Percentiles rank a stretch among this genome's conserved stretches.
These are phyloP conservation scores for Coemansia sp. DNA, from an alignment of 192 early-diverging fungal species.

Conservation along the genomic window DNA sequence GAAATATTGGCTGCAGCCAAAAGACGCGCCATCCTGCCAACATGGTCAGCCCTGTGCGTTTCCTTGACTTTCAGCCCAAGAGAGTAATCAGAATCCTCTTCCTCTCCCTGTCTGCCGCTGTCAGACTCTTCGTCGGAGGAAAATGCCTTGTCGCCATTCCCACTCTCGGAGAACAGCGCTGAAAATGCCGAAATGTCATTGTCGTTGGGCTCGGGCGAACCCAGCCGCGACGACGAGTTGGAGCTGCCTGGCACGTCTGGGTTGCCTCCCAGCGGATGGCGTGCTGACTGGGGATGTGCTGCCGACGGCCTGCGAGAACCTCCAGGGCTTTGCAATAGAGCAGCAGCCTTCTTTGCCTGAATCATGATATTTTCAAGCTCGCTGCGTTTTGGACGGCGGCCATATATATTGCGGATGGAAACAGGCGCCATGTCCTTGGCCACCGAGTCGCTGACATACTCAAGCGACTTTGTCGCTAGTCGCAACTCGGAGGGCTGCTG, in stretches of 20 bases:
- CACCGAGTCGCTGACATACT: slow-evolving; percentile 22
- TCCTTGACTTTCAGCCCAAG: slow-evolving; percentile 19
- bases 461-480: slow-evolving; percentile 13
- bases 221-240: slow-evolving; percentile 17
- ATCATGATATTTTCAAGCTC: slow-evolving; percentile 13
- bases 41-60: slow-evolving; percentile 31
- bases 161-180: slow-evolving; percentile 29
- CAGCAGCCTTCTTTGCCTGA: slow-evolving; percentile 10
- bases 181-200: slow-evolving; percentile 3
- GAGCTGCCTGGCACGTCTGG: slow-evolving; percentile 9
- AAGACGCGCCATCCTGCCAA: slow-evolving; percentile 29
- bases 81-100: not conserved
- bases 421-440: slow-evolving; percentile 23
- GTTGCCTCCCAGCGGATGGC: not conserved
- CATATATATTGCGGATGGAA: slow-evolving; percentile 29
- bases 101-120: not conserved
- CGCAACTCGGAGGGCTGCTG: slow-evolving; percentile 5
- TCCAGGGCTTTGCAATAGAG: slow-evolving; percentile 1
- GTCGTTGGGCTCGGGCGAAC: slow-evolving; percentile 20
- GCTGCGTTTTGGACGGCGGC: slow-evolving; percentile 5
- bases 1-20: slow-evolving; percentile 7
- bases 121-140: not conserved
- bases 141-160: not conserved
- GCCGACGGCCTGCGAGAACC: slow-evolving; percentile 18
- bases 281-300: not conserved